Evolutionary conservation across 495 filamentous ascomycete species (phyloP), one percentile per base, ranked within the genome.

Genomic region (Talaromyces borbonicus): DNA sequence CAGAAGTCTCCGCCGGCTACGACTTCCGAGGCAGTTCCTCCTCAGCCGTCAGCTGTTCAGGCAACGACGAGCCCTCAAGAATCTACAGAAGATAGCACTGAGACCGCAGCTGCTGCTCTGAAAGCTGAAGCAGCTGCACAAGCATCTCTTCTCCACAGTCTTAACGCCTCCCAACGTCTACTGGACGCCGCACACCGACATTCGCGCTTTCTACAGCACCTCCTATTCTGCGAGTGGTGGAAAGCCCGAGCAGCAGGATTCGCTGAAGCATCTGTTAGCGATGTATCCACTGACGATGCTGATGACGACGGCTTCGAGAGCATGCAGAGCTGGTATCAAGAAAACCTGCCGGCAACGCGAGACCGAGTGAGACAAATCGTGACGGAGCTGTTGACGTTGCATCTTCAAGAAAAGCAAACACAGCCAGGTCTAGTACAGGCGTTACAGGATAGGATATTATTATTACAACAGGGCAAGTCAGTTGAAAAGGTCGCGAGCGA

Each of bases 401-500:
- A 43, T 16, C 40, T n/a, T 5, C 2, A 33, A 4, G 5, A 29
- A 7, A 27, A 27, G 7, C n/a, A n/a, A n/a, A n/a, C n/a, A n/a
- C n/a, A n/a, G n/a, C n/a, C n/a, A n/a, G n/a, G n/a, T n/a, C n/a
- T n/a, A n/a, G n/a, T n/a, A n/a, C n/a, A n/a, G n/a, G n/a, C n/a
- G n/a, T n/a, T n/a, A n/a, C n/a, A n/a, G n/a, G n/a, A n/a, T n/a
- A n/a, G n/a, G n/a, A n/a, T n/a, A n/a, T n/a, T n/a, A n/a, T n/a
- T n/a, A n/a, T n/a, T n/a, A n/a, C n/a, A n/a, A 22, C 4, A 19
- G 2, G 24, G 8, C 43, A 25, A 12, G 2, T 1, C 3, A 73
- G 64, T 44, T 56, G 52, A 39, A 52, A 55, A 16, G 46, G 39
- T 18, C 47, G 11, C 29, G 2, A 14, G 2, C 2, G 29, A 9